Evolutionary conservation across 768 basidiomycete genomes (phyloP), one percentile per base, ranked within the genome.

Genomic region (Podaxis sp.): DNA sequence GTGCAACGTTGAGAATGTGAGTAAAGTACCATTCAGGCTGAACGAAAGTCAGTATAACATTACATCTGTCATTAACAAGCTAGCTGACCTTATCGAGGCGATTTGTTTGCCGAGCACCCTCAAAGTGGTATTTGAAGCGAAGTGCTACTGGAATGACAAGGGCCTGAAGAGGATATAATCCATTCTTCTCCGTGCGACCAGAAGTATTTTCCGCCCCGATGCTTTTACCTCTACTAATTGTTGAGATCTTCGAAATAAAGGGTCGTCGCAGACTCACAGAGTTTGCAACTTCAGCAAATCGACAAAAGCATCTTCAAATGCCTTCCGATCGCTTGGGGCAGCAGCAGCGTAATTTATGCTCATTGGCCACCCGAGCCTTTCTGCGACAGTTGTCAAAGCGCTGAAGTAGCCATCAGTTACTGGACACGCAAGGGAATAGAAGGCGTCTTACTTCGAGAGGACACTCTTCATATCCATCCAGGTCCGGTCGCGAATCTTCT

Each of bases 21-120:
- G 94, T 89, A 71, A 98, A 92, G 69, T 93, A 98, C 93, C 96
- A 98, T 73, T 98, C 97, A 1, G 97, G 96, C 94, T 96, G 69
- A 38, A 57, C 43, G 59, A 40, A 13, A 27, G 46, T 52, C 37
- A 58, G 40, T 9, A 25, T 41, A 56, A 57, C 19, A 43, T 15
- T 27, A 37, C 27, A 19, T 37, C 19, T 3, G 27, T 11, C 22
- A 22, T 13, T 52, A 27, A 6, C n/a, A 8, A 19, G n/a, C 15
- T 33, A 46, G 53, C 61, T 55, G 56, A 91, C 95, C 85, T 98
- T 98, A 76, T 98, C 96, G 9, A 94, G 73, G 56, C 93, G 82
- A 73, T 98, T 99, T 0, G 97, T 99, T 66, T 87, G 85, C 38
- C 94, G 81, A 17, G 84, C 80, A 0, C 91, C 87, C 61, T 98